These are phyloP conservation scores for Nakaseomyces sp. DNA, from an alignment of 1,139 yeast genomes.

Conservation along the genomic window DNA sequence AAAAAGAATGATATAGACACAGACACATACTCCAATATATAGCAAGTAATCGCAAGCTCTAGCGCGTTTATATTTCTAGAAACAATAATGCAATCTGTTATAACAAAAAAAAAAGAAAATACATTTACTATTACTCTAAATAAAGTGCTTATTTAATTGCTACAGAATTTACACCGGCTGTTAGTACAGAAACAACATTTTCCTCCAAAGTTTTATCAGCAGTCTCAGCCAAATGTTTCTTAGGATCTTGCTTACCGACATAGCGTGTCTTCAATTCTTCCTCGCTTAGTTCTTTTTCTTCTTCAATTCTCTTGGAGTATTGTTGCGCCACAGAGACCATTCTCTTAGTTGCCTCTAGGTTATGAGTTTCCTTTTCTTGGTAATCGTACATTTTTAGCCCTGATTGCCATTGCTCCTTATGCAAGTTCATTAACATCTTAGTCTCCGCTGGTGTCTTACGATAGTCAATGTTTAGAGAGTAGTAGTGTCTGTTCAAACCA, in stretches of 20 bases:
- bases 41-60: no score
- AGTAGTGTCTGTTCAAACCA: constrained; percentile 94
- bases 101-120: no score
- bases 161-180: constrained; percentile 82
- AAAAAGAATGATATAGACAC: constrained; percentile 26
- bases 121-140: background rate
- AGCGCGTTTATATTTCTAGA: no score
- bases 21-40: no score
- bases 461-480: constrained; percentile 89
- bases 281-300: constrained; percentile 80
- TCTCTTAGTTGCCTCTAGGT: constrained; percentile 61
- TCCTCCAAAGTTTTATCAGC: constrained; percentile 83
- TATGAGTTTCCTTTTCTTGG: constrained; percentile 66
- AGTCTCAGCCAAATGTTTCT: constrained; percentile 88
- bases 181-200: constrained; percentile 75
- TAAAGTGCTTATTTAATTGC: constrained; percentile 50
- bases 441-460: constrained; percentile 90
- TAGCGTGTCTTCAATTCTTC: constrained; percentile 90
- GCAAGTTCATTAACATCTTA: constrained; percentile 86
- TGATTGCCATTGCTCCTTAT: constrained; percentile 93
- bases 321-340: constrained; percentile 88
- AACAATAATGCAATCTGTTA: no score
- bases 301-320: constrained; percentile 84
- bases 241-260: constrained; percentile 98
- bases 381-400: constrained; percentile 78